These are phyloP conservation scores for Paramyrothecium roridum DNA, from an alignment of 2,329 filamentous ascomycete genomes.

Conservation along the genomic window DNA sequence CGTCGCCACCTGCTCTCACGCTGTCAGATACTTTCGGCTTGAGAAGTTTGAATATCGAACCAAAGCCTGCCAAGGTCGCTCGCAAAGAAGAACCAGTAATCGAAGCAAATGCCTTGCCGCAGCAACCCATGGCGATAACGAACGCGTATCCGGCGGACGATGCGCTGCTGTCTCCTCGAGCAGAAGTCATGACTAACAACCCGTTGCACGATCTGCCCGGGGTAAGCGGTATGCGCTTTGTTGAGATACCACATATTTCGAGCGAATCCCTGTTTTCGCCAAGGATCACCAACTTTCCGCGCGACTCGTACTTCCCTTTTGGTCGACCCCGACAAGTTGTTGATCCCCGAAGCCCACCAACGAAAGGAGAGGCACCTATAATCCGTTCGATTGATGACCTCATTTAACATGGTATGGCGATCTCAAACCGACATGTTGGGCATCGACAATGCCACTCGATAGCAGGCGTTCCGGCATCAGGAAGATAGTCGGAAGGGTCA, in stretches of 20 bases:
- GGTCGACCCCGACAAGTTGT: constrained; percentile 47
- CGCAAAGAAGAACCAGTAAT: constrained; percentile 18
- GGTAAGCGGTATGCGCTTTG: constrained; percentile 9
- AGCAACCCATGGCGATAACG: background rate
- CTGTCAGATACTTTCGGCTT: constrained; percentile 38
- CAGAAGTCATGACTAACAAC: constrained; percentile 69
- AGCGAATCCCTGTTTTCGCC: constrained; percentile 53
- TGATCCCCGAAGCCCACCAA: constrained; percentile 73
- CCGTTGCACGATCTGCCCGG: constrained; percentile 47
- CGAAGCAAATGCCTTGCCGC: constrained; percentile 32
- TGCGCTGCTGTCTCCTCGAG: constrained; percentile 67
- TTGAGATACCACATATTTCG: constrained; percentile 50
- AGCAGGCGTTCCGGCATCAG: no score
- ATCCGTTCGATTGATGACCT: constrained; percentile 76
- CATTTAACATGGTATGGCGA: constrained; percentile 42
- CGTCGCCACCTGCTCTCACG: constrained; percentile 41
- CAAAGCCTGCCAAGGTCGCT: background rate
- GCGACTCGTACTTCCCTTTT: constrained; percentile 50
- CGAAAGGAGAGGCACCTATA: constrained; percentile 71
- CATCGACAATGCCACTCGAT: no score
- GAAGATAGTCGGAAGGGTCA: no score
- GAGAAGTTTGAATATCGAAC: constrained; percentile 21
- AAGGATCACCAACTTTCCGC: constrained; percentile 47
- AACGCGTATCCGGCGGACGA: constrained; percentile 41
- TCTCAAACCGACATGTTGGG: no score